Evolutionary conservation across 768 basidiomycete genomes (phyloP).

Genomic region (Boletus huronensis): DNA sequence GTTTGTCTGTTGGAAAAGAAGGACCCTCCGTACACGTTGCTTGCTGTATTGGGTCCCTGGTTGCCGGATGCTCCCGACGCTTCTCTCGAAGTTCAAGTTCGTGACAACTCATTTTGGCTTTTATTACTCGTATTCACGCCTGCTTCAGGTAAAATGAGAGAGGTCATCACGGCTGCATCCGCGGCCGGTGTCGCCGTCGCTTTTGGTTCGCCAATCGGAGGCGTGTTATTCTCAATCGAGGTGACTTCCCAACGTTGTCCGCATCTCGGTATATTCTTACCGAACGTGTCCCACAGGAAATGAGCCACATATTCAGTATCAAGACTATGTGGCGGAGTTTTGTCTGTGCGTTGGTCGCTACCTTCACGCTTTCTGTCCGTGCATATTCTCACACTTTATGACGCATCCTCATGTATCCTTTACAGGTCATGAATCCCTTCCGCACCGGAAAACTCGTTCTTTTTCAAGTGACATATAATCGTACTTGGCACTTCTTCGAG

Average conservation of each 20-base stretch:
- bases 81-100: slow-evolving; percentile 87
- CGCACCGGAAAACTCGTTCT: slow-evolving; percentile 96
- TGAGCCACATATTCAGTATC: slow-evolving; percentile 96
- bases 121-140: slow-evolving; percentile 15
- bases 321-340: slow-evolving; percentile 99
- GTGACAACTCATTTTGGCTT: slow-evolving; percentile 20
- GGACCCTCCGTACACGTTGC: slow-evolving; percentile 98
- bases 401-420: slow-evolving; percentile 20
- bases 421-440: slow-evolving; percentile 95
- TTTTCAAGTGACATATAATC: slow-evolving; percentile 96
- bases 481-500: slow-evolving; percentile 99
- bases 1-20: slow-evolving; percentile 95
- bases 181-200: slow-evolving; percentile 98
- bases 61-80: slow-evolving; percentile 78
- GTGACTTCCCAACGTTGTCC: slow-evolving; percentile 36
- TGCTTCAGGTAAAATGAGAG: slow-evolving; percentile 68
- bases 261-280: neutral
- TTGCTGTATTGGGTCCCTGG: slow-evolving; percentile 85
- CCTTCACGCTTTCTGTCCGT: slow-evolving; percentile 90
- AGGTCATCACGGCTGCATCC: slow-evolving; percentile 91
- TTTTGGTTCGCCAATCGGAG: slow-evolving; percentile 97
- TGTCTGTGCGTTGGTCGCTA: slow-evolving; percentile 95
- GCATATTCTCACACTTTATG: slow-evolving; percentile 14
- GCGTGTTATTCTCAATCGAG: slow-evolving; percentile 97
- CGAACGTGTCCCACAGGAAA: slow-evolving; percentile 61